phyloP scores from a whole-genome alignment of 2,329 filamentous ascomycete genomes.

The Alternaria panax region DNA sequence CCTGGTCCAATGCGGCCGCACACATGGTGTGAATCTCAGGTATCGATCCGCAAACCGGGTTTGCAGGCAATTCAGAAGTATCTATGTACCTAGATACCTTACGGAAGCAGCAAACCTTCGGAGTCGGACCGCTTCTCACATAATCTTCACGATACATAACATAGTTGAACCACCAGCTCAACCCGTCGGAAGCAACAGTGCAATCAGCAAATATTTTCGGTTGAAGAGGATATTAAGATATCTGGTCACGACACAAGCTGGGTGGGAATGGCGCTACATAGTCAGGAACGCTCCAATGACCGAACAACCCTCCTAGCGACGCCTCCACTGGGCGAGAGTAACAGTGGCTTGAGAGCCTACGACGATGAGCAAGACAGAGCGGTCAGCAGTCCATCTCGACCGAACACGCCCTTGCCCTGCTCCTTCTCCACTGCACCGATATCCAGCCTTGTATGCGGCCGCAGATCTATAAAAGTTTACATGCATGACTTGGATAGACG shows the following conservation, averaged over 20 bases:
- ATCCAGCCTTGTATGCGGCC: neutral
- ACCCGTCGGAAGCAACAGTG: neutral
- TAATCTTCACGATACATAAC: neutral
- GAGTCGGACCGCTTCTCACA: neutral
- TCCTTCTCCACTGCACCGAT: neutral
- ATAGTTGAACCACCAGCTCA: neutral
- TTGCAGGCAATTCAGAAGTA: conserved; percentile 17
- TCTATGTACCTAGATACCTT: conserved; percentile 27
- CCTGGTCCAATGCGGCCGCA: conserved; percentile 1
- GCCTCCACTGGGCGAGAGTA: conserved; percentile 30
- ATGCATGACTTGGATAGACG: conserved; percentile 3
- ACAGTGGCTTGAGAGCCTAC: conserved; percentile 38
- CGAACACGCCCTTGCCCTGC: conserved; percentile 5
- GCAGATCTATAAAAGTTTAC: conserved; percentile 25
- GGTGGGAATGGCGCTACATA: neutral
- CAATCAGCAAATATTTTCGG: neutral
- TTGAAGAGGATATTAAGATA: neutral
- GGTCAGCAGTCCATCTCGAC: conserved; percentile 29
- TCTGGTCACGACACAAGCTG: neutral
- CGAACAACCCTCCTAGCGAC: conserved; percentile 18
- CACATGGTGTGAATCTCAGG: conserved; percentile 12
- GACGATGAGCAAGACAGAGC: conserved; percentile 18
- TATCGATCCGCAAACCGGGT: conserved; percentile 28
- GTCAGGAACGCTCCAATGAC: conserved; percentile 10
- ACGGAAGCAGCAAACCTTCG: neutral